Evolutionary conservation across 2,329 filamentous ascomycete species (phyloP).

Genomic region (Curvularia verruculosa): DNA sequence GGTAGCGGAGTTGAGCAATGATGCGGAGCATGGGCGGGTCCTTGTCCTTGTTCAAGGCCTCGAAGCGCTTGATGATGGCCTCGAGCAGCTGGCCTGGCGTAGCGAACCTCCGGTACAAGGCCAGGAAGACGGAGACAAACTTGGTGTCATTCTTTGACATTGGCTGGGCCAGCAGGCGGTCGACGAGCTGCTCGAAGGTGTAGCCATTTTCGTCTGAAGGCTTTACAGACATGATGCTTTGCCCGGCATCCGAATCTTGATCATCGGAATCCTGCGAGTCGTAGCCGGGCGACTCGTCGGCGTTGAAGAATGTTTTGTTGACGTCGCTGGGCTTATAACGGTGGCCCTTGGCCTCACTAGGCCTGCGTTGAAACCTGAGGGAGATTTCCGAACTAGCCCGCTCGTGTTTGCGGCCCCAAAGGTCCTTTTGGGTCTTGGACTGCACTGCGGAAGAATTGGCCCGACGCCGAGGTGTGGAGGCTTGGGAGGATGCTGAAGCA

Average conservation of each 20-base stretch:
- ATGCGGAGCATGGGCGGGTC: constrained; percentile 76
- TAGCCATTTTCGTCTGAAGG: constrained; percentile 65
- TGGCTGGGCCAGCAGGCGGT: constrained; percentile 81
- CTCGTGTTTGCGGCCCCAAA: constrained; percentile 50
- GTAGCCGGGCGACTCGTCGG: constrained; percentile 73
- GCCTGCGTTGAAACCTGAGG: constrained; percentile 38
- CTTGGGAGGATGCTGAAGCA: constrained; percentile 39
- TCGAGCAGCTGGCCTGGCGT: constrained; percentile 78
- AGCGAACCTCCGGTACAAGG: constrained; percentile 91
- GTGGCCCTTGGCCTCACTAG: constrained; percentile 42
- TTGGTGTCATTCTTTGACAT: constrained; percentile 88
- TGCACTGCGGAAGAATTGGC: constrained; percentile 55
- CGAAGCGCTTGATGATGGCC: constrained; percentile 77
- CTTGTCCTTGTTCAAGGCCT: constrained; percentile 70
- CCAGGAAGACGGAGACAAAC: constrained; percentile 87
- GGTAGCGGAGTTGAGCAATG: constrained; percentile 79
- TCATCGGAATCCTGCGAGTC: constrained; percentile 70
- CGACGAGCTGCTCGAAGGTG: constrained; percentile 66
- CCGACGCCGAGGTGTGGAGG: constrained; percentile 49
- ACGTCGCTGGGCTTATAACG: constrained; percentile 51
- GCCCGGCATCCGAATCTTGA: constrained; percentile 67
- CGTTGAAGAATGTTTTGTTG: constrained; percentile 65
- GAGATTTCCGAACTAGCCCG: constrained; percentile 57
- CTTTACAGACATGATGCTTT: constrained; percentile 42
- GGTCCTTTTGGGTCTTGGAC: constrained; percentile 48